A percentile compares a stretch with the other conserved stretches of the same genome.
phyloP scores from a whole-genome alignment of 176 grass and related monocot species.

The Otatea glauca region DNA sequence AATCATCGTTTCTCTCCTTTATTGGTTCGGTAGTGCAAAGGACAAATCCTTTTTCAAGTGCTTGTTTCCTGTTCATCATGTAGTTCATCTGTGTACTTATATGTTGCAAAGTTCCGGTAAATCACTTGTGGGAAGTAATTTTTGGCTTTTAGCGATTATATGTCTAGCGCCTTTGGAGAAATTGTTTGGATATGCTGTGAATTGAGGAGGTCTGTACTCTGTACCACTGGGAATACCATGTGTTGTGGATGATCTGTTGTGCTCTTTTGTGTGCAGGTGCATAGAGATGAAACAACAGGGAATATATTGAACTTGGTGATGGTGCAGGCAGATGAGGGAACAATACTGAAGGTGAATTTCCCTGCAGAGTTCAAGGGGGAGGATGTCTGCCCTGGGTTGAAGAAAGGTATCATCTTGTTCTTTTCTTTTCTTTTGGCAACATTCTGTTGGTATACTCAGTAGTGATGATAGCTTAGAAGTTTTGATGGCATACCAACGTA shows the following conservation, averaged over 20 bases:
- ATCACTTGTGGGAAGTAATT: background rate
- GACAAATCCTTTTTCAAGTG: background rate
- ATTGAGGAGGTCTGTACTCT: background rate
- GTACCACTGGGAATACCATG: background rate
- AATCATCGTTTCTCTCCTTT: background rate
- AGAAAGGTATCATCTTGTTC: constrained; percentile 67
- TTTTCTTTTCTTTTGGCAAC: constrained; percentile 13
- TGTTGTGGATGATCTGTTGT: constrained; percentile 7
- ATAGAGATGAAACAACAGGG: constrained; percentile 68
- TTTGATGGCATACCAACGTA: background rate
- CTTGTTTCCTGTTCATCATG: background rate
- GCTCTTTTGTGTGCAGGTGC: constrained; percentile 58
- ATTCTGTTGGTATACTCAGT: constrained; percentile 5
- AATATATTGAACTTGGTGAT: constrained; percentile 85
- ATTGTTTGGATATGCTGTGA: background rate
- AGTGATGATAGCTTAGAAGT: background rate
- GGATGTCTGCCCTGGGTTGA: constrained; percentile 76
- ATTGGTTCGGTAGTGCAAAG: background rate
- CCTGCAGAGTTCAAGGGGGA: constrained; percentile 81
- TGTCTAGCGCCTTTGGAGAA: background rate
- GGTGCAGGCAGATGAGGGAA: constrained; percentile 77
- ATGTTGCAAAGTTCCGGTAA: background rate
- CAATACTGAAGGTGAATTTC: constrained; percentile 70
- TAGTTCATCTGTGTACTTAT: background rate
- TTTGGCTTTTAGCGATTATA: background rate